Conservation (phyloP, 164 flowering plant genomes). For the Santalum album region DNA sequence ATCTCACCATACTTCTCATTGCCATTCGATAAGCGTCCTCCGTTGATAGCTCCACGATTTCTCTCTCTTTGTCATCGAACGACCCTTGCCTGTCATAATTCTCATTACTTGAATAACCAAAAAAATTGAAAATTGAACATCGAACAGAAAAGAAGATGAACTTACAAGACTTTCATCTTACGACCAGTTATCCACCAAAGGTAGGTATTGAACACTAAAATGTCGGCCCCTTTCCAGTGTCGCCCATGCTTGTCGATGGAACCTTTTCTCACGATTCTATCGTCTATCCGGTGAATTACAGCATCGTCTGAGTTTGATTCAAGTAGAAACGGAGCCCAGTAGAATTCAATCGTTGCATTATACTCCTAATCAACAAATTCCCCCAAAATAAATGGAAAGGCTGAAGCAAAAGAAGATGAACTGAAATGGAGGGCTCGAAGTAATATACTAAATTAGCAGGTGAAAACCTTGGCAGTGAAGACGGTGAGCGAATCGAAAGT, state of each 20-base stretch:
- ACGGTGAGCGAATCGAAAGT: constrained; percentile 62
- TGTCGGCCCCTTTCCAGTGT: constrained; percentile 59
- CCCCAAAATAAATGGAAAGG: background rate
- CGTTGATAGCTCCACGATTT: constrained; percentile 32
- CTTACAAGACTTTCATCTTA: constrained; percentile 46
- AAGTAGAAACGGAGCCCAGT: constrained; percentile 93
- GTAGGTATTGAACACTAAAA: constrained; percentile 61
- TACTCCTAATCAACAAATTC: constrained; percentile 36
- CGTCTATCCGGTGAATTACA: constrained; percentile 41
- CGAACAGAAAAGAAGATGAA: background rate
- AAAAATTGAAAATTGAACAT: background rate
- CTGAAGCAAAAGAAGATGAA: background rate
- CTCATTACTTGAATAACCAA: too few species aligned
- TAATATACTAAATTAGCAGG: background rate
- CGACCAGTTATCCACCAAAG: constrained; percentile 78
- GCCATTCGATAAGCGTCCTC: constrained; percentile 63
- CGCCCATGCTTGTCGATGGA: constrained; percentile 58
- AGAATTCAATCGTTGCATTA: constrained; percentile 91
- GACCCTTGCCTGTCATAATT: constrained; percentile 47
- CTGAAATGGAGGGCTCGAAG: background rate
- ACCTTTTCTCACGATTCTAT: constrained; percentile 51
- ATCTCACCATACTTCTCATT: constrained; percentile 65
- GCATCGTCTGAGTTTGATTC: constrained; percentile 81
- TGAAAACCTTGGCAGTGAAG: constrained; percentile 58
- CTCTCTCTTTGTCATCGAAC: constrained; percentile 44